Evolutionary conservation across 495 filamentous ascomycete genomes (phyloP), one percentile per base, ranked within the genome.

Genomic region (Penicillium cinerascens): DNA sequence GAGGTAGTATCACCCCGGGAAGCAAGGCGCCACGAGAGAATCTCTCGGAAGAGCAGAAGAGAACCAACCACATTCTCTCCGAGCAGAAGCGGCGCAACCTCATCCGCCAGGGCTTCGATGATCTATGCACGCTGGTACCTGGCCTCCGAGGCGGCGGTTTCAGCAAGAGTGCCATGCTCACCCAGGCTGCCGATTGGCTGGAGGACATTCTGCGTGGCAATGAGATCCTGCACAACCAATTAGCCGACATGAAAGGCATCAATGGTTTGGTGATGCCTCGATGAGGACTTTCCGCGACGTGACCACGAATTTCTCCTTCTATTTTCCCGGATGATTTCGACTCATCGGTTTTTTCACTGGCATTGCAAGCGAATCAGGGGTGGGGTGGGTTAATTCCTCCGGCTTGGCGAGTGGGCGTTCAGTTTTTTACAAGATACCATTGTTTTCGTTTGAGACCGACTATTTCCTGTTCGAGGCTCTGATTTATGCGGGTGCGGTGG

Each of bases 21-120:
- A 55, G 61, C 42, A 89, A 85, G 66, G 25, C 72, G 2, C 65
- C 77, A 1, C 81, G 90, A 20, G 86, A 91, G 65, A 92, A 92
- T 58, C 77, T 96, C 23, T 85, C 85, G 0, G 88, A 91, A 52
- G 85, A 87, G 49, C 86, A 96, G 65, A 95, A 93, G 70, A 76
- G 89, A 37, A 83, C 83, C 54, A 95, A 96, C 54, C 91, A 96
- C 65, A 95, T 95, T 58, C 77, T 82, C 44, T 95, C 90, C 33
- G 91, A 97, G 67, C 87, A 93, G 68, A 92, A 91, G 65, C 82
- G 91, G 39, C 79, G 91, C 45, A 85, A 86, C 26, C 70, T 87
- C 18, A 95, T 95, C 59, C 81, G 87, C 59, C 76, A 87, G 54
- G 87, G 87, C 0, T 96, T 89, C 49, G 83, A 87, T 13, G 83